Base-by-base conservation (phyloP, 768 basidiomycete species). In the Lactifluus volemus region DNA sequence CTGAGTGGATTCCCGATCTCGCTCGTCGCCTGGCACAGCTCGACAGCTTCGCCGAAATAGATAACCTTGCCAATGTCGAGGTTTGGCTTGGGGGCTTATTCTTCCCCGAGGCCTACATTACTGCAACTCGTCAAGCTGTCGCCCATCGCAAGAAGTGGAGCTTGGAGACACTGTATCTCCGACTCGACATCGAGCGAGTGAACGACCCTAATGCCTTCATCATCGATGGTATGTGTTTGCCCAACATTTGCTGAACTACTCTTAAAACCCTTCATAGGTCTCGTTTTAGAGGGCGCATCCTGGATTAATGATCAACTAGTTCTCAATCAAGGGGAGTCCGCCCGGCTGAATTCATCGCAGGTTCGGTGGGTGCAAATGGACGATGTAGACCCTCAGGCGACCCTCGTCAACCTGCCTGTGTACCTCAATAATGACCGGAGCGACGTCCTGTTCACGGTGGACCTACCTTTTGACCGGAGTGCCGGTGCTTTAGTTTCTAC, bases 91-190 rank as follows among this genome's bases (percentile, higher is more conserved):
- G 96, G 25, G 90, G 92, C 0, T 73, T 99, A 59, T 98, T 98
- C 81, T 94, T 90, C 81, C 97, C 96, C 0, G 92, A 95, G 69
- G 95, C 94, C 3, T 98, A 93, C 71, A 81, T 98, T 68, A 98
- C 96, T 0, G 96, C 96, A 2, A 95, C 93, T 2, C 81, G 96
- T 53, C 96, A 99, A 73, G 85, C 91, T n/a, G 89, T 94, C 5
- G 97, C 96, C 2, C 95, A 98, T 70, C 79, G 85, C 58, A 92
- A 88, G 75, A 84, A 85, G 65, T 92, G 91, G 88, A 95, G 92
- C 72, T 74, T 99, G 64, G 96, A 99, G 73, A 92, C 91, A 8
- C 71, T 98, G 67, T 77, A 82, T 59, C 73, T 98, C 41, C 76
- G 85, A 59, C 77, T 99, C 21, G 92, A 92, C 58, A 82, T 98